phyloP scores from a whole-genome alignment of 2,329 filamentous ascomycete species.

The Myriosclerotinia scirpicola region DNA sequence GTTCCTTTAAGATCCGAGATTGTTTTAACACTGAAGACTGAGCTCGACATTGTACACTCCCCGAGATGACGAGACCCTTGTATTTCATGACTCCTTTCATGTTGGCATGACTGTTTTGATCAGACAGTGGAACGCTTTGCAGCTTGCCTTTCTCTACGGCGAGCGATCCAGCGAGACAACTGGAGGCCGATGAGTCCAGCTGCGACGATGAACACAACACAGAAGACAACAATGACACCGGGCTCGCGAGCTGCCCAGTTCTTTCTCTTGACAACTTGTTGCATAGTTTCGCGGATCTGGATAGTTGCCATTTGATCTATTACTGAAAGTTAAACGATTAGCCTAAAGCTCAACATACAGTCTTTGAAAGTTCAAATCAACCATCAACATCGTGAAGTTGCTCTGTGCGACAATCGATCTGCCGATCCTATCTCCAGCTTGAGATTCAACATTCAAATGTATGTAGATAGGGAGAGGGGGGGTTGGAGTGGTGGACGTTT shows the following conservation, averaged over 20 bases:
- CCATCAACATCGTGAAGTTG: background rate
- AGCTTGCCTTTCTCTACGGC: constrained; percentile 26
- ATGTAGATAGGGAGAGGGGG: background rate
- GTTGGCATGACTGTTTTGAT: background rate
- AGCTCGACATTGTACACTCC: background rate
- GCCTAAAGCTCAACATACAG: background rate
- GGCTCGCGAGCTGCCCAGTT: constrained; percentile 59
- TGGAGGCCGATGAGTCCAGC: constrained; percentile 52
- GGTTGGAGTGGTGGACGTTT: background rate
- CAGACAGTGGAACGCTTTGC: constrained; percentile 12
- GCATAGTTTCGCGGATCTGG: constrained; percentile 25
- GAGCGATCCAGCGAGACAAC: constrained; percentile 47
- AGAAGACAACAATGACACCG: constrained; percentile 63
- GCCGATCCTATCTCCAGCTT: too few species aligned
- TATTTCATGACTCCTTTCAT: background rate
- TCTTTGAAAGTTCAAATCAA: background rate
- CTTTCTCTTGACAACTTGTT: constrained; percentile 52
- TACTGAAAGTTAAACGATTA: constrained; percentile 19
- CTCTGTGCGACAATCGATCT: background rate
- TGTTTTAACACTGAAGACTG: background rate
- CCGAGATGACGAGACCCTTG: background rate
- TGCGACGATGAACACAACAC: constrained; percentile 57
- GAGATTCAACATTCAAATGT: background rate
- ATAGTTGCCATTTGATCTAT: constrained; percentile 30
- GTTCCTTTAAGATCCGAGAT: background rate